Evolutionary conservation across 345 rosid genomes (phyloP), one percentile per base, ranked within the genome.

Genomic region (Eucalyptus albens): DNA sequence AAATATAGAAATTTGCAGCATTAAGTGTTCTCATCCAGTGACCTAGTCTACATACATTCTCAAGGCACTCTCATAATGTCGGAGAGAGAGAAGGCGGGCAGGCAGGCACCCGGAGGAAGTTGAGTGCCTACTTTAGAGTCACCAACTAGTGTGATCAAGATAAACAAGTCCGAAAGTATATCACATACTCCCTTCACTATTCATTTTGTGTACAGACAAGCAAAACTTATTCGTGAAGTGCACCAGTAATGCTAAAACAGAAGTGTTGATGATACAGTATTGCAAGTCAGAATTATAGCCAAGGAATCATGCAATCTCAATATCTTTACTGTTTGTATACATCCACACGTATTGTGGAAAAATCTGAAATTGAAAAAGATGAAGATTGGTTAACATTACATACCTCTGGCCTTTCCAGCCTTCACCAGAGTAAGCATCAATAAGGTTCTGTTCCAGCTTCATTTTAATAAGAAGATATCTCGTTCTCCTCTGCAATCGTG

Each of bases 341-440:
- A n/a, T 22, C 27, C 40, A 50, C 33, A 27, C 17, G 9, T 37
- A 37, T 15, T 29, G 15, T 51, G 56, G 40, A 51, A 31, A 55
- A 86, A 11, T n/a, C 14, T 12, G 49, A 47, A 51, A 19, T 50
- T 19, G 37, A 31, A 21, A 8, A 51, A 51, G 11, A 51, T 16
- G 27, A 77, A 33, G 81, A 69, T 69, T 33, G 81, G 81, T 72
- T 77, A 60, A 87, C 49, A n/a, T 56, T 37, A 15, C 92, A 85
- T 94, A 98, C 99, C 99, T 98, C 93, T 98, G 99, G 92, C 99
- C 99, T 92, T 98, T 98, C 99, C 99, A 98, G 42, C 99, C 99
- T 94, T 98, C 99, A 42, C 95, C 93, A 24, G 99, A 96, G 89
- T 97, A 98, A 88, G 99, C 99, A 94, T 98, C 99, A 62, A 98